phyloP scores from a whole-genome alignment of 768 basidiomycete species.

The Serendipita sp. region DNA sequence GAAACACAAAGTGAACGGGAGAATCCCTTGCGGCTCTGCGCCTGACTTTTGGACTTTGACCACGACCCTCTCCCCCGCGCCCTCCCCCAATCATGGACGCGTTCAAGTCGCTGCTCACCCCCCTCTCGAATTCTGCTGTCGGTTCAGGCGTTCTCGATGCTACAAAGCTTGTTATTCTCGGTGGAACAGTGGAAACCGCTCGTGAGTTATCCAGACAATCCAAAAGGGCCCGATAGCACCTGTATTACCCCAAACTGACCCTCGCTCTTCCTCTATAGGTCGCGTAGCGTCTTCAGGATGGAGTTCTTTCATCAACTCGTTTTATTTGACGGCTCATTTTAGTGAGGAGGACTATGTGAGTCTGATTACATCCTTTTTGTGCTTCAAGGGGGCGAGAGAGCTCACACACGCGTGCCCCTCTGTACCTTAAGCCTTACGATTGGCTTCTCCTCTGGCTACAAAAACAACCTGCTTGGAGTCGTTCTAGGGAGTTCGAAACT shows the following conservation, averaged over 20 bases:
- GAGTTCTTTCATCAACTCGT: constrained; percentile 21
- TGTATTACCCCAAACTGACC: background rate
- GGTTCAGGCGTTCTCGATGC: constrained; percentile 73
- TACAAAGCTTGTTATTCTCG: constrained; percentile 78
- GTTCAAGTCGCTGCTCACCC: constrained; percentile 66
- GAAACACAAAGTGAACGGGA: too few species aligned
- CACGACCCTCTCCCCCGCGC: too few species aligned
- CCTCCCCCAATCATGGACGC: constrained; percentile 44
- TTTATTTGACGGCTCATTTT: constrained; percentile 84
- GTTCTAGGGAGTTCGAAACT: constrained; percentile 73
- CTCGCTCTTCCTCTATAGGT: background rate
- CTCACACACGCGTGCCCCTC: background rate
- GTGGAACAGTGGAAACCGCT: constrained; percentile 77
- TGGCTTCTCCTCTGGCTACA: constrained; percentile 10
- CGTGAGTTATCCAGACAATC: constrained; percentile 12
- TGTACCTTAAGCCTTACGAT: constrained; percentile 8
- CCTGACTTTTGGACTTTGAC: too few species aligned
- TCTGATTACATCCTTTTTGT: background rate
- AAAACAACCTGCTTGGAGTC: constrained; percentile 9
- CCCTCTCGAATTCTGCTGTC: constrained; percentile 58
- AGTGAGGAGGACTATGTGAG: constrained; percentile 61
- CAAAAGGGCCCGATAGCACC: background rate
- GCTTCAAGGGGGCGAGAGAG: background rate
- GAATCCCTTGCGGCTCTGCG: too few species aligned
- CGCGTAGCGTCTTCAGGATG: constrained; percentile 21